Percentiles rank a stretch among this genome's conserved stretches.
Conservation (phyloP, 2,329 filamentous ascomycete genomes). For the Fusarium sp. region DNA sequence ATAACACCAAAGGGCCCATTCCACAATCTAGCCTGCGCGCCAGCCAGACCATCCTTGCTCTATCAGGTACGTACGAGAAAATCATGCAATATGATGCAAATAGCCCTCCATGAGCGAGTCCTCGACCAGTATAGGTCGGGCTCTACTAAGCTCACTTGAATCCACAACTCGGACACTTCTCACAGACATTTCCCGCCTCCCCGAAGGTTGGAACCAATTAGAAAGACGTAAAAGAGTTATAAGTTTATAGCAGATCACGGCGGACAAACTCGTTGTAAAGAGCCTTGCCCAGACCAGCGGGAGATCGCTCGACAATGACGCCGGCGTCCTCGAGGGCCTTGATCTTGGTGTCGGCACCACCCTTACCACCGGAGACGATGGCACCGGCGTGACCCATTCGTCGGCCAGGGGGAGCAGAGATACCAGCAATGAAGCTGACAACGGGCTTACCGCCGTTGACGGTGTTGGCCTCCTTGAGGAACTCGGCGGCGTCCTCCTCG, state of each 20-base stretch:
- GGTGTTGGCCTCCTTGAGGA: constrained; percentile 92
- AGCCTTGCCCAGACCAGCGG: constrained; percentile 91
- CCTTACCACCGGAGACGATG: constrained; percentile 97
- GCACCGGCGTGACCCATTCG: constrained; percentile 99
- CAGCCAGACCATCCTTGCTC: constrained; percentile 52
- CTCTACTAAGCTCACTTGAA: constrained; percentile 44
- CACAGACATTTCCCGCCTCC: constrained; percentile 27
- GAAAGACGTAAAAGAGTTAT: constrained; percentile 30
- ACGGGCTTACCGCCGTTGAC: constrained; percentile 90
- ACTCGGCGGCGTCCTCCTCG: constrained; percentile 98
- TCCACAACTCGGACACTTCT: constrained; percentile 25
- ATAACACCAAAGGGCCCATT: constrained; percentile 43
- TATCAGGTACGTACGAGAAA: constrained; percentile 54
- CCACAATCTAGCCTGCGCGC: constrained; percentile 48
- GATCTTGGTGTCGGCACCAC: constrained; percentile 98
- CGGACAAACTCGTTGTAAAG: constrained; percentile 96
- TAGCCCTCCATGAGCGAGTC: constrained; percentile 49
- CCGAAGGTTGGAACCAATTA: constrained; percentile 21
- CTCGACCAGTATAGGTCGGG: constrained; percentile 35
- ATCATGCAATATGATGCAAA: constrained; percentile 52
- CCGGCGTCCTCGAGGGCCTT: constrained; percentile 91
- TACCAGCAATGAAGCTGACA: constrained; percentile 98
- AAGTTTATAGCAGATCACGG: constrained; percentile 87
- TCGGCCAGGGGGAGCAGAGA: constrained; percentile 94
- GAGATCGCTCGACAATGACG: constrained; percentile 96